A percentile compares a stretch with the other conserved stretches of the same genome.
These are phyloP conservation scores for Gastrolobium villosum DNA, from an alignment of 306 rosid species.

Conservation along the genomic window DNA sequence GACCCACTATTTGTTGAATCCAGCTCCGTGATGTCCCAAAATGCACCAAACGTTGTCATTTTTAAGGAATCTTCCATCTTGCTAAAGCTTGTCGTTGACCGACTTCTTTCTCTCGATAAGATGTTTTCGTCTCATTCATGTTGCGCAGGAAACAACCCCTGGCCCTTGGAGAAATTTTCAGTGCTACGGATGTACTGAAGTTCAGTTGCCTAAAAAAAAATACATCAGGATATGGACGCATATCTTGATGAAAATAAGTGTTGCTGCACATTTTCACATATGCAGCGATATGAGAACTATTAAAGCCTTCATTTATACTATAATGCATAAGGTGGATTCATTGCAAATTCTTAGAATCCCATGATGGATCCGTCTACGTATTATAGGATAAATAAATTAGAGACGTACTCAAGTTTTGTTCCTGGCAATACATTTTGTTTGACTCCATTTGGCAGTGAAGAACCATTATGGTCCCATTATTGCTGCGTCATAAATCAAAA, in stretches of 20 bases:
- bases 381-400: no score
- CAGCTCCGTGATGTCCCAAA: constrained; percentile 6
- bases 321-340: no score
- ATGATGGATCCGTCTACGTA: no score
- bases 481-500: not conserved
- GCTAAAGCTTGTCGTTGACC: not conserved
- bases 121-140: not conserved
- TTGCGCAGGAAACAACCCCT: not conserved
- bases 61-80: constrained; percentile 31
- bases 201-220: no score
- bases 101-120: not conserved
- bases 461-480: not conserved
- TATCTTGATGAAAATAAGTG: no score
- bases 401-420: no score
- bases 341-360: no score
- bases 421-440: not conserved
- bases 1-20: constrained; percentile 30
- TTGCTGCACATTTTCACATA: no score
- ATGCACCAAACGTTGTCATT: constrained; percentile 34
- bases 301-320: no score
- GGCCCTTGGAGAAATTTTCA: not conserved
- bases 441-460: not conserved
- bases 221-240: no score
- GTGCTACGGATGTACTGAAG: no score
- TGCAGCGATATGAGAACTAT: no score